Evolutionary conservation across 2,329 filamentous ascomycete genomes (phyloP), one percentile per base, ranked within the genome.

Genomic region (Ascochyta rabiei): DNA sequence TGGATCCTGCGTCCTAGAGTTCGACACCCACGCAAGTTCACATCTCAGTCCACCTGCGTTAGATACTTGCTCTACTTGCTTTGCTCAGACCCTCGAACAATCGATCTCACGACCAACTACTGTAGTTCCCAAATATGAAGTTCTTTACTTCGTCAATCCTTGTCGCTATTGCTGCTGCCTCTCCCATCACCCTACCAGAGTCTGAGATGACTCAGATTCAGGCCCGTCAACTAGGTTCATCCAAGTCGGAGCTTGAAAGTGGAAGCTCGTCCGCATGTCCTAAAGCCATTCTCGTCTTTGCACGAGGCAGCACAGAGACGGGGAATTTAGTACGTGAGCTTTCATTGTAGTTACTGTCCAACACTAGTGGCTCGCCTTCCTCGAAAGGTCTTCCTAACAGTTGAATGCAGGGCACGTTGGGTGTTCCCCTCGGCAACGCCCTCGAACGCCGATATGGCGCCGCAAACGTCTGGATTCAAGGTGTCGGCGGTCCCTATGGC

Each of bases 401-500:
- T 28, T 7, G 3, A 28, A 24, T 10, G 16, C 24, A 69, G 66
- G 69, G 67, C 1, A 51, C 51, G 38, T 53, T 47, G 52, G 69
- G 68, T 6, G 59, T 58, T 4, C 53, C 56, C 3, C 52, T 72
- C 2, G 67, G 63, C n/a, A 56, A 57, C 16, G 60, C 60, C 9
- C 66, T 72, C 4, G 49, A 66, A 46, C 31, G 53, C 23, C 52
- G 56, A 13, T 71, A 68, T 12, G 67, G 67, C 13, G 64, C 63
- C 3, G 42, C 31, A 2, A 59, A 64, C 15, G 57, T 72, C 26
- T 71, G 69, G 61, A 60, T 68, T 8, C 65, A 72, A 42, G 67
- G 69, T 15, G 66, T 79, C 24, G 70, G 76, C 42, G 67, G 62
- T 15, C 60, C 64, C 15, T 79, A 79, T 54, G 62, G 55, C 0